phyloP scores from a whole-genome alignment of 352 stramenopile species.

The Phytophthora sp. region DNA sequence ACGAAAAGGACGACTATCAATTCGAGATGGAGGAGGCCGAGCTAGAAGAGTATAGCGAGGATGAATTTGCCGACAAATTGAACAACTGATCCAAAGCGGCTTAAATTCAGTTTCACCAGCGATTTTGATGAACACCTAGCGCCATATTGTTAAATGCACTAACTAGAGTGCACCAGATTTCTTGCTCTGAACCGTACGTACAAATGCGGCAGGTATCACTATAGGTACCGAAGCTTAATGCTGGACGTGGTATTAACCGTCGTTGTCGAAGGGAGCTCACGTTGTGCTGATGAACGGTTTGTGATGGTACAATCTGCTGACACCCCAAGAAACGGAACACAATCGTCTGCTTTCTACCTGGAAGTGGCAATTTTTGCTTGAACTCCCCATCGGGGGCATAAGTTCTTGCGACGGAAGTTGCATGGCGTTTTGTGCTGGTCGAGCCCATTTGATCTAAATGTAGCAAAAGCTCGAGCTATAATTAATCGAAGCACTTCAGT shows the following conservation, averaged over 20 bases:
- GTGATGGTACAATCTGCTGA: constrained; percentile 81
- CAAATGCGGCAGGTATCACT: constrained; percentile 11
- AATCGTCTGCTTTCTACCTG: constrained; percentile 49
- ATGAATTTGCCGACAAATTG: constrained; percentile 30
- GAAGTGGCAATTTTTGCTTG: constrained; percentile 77
- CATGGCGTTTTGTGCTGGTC: not conserved
- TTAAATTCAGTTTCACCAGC: too few relatives aligned
- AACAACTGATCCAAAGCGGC: constrained; percentile 10
- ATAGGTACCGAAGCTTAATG: constrained; percentile 17
- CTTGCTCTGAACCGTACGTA: constrained; percentile 50
- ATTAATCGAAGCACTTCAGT: constrained; percentile 11
- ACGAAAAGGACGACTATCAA: constrained; percentile 25
- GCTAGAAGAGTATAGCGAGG: constrained; percentile 25
- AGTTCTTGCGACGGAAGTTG: too few relatives aligned
- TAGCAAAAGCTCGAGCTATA: constrained; percentile 1
- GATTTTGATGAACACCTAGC: too few relatives aligned
- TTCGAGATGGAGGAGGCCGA: constrained; percentile 38
- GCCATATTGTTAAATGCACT: not conserved
- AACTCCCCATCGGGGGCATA: constrained; percentile 36
- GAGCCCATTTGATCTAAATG: not conserved
- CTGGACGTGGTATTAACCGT: constrained; percentile 31
- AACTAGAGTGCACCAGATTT: too few relatives aligned
- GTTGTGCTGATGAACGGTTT: constrained; percentile 75
- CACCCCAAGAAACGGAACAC: constrained; percentile 84
- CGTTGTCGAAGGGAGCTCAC: constrained; percentile 77